These are phyloP conservation scores for Beauveria varroae DNA, from an alignment of 2,329 filamentous ascomycete genomes.

Conservation along the genomic window DNA sequence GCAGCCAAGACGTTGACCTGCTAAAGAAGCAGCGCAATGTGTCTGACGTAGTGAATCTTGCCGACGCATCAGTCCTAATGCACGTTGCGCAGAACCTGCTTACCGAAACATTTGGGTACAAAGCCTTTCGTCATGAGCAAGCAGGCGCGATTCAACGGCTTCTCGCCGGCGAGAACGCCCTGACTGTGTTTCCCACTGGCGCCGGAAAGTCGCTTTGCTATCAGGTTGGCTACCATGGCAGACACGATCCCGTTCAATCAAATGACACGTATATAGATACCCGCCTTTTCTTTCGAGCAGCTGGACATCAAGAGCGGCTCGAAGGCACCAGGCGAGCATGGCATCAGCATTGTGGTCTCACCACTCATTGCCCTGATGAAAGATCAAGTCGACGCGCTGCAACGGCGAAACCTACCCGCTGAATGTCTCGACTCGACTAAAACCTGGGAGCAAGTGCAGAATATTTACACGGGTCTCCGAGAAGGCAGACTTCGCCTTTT, in stretches of 20 bases:
- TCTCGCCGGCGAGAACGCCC: conserved; percentile 31
- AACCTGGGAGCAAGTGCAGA: conserved; percentile 36
- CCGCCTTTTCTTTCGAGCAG: conserved; percentile 38
- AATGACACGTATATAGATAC: conserved; percentile 28
- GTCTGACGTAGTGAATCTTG: background rate
- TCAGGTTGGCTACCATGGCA: conserved; percentile 27
- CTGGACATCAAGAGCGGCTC: conserved; percentile 27
- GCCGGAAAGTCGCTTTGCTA: conserved; percentile 44
- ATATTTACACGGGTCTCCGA: conserved; percentile 29
- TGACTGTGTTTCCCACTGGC: conserved; percentile 40
- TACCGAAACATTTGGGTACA: conserved; percentile 30
- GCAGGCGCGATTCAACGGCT: conserved; percentile 31
- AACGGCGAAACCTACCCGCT: conserved; percentile 40
- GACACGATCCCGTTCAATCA: background rate
- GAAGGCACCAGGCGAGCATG: conserved; percentile 26
- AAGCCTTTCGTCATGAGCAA: conserved; percentile 37
- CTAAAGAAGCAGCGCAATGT: background rate
- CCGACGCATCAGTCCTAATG: background rate
- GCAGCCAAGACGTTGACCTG: background rate
- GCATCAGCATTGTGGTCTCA: conserved; percentile 49
- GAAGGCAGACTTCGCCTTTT: conserved; percentile 43
- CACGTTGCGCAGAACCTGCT: conserved; percentile 24
- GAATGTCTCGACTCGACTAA: conserved; percentile 51
- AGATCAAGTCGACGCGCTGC: conserved; percentile 50
- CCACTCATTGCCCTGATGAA: conserved; percentile 53